Evolutionary conservation across 2,329 filamentous ascomycete species (phyloP).

Genomic region (Hymenoscyphus fructigenus): DNA sequence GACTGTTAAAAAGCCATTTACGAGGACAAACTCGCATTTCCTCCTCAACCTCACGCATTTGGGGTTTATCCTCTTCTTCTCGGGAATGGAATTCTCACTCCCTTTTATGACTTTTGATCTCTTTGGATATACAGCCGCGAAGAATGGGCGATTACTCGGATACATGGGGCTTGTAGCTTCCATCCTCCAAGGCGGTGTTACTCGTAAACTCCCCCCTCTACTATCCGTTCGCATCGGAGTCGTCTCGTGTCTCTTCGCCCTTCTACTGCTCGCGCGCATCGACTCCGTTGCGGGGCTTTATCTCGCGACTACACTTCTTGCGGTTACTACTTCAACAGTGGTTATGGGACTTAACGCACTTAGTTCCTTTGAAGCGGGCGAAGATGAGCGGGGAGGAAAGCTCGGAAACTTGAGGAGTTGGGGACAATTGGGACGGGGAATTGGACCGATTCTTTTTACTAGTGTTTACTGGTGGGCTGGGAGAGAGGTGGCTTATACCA

Average conservation of each 20-base stretch:
- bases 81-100: constrained; percentile 95
- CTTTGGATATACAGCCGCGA: constrained; percentile 75
- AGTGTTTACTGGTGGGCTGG: constrained; percentile 99
- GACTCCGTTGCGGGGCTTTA: constrained; percentile 71
- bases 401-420: constrained; percentile 76
- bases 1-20: constrained; percentile 24
- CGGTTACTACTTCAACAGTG: constrained; percentile 89
- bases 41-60: constrained; percentile 86
- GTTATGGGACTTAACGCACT: constrained; percentile 91
- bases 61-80: constrained; percentile 92
- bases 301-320: constrained; percentile 76
- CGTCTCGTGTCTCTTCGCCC: constrained; percentile 72
- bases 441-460: constrained; percentile 89
- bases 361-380: constrained; percentile 82
- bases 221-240: constrained; percentile 78
- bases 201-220: constrained; percentile 79
- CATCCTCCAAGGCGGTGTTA: constrained; percentile 89
- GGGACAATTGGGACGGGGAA: constrained; percentile 84
- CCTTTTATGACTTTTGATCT: constrained; percentile 97
- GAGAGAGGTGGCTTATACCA: constrained; percentile 76
- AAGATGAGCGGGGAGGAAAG: constrained; percentile 79
- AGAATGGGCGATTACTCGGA: constrained; percentile 83
- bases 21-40: constrained; percentile 73
- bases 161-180: constrained; percentile 90
- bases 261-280: constrained; percentile 74